Base-by-base conservation (phyloP, 148 eudicot genomes). In the Polygonum aviculare region DNA sequence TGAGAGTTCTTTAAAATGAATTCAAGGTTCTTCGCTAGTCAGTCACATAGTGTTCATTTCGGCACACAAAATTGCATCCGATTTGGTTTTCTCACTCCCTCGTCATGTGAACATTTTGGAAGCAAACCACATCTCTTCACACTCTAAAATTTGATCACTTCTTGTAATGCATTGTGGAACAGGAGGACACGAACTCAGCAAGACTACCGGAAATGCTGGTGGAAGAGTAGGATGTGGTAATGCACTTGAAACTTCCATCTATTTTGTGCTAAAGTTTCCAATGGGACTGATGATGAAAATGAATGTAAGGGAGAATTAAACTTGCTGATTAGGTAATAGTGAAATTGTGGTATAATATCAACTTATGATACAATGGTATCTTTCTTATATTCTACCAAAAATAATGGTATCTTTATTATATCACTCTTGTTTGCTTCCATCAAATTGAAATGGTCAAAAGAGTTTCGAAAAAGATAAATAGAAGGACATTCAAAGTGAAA, bases 171-270 rank as follows among this genome's bases (percentile, higher is more conserved):
- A 35, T 67, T 67, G 72, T 67, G 72, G 44, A 35, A 33, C 88
- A 90, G 97, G 95, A 74, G 93, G 93, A 70, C 97, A 90, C 82
- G 93, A 92, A 85, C 97, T 92, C 79, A 93, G 97, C 92, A 93
- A 90, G 85, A 83, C 96, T 63, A 93, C 97, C 19, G 97, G 97
- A 51, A 93, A 93, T 72, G 97, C 97, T 21, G 97, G 97, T 78
- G 96, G 87, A 67, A 87, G 97, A 86, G 88, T 90, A 39, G 97
- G 91, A 78, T 93, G 97, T 74, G 97, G 96, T 92, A 90, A 33
- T 33, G 35, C 41, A 35, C 71, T 65, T 36, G 8, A 65, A 65
- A 65, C 40, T 36, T 65, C 21, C 19, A 9, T 8, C 60, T 62
- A 2, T 62, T 33, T 31, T 26, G 10, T 67, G n/a, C 36, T 35